Conservation (phyloP, 2,329 filamentous ascomycete species). For the Colletotrichum tamarilloi region DNA sequence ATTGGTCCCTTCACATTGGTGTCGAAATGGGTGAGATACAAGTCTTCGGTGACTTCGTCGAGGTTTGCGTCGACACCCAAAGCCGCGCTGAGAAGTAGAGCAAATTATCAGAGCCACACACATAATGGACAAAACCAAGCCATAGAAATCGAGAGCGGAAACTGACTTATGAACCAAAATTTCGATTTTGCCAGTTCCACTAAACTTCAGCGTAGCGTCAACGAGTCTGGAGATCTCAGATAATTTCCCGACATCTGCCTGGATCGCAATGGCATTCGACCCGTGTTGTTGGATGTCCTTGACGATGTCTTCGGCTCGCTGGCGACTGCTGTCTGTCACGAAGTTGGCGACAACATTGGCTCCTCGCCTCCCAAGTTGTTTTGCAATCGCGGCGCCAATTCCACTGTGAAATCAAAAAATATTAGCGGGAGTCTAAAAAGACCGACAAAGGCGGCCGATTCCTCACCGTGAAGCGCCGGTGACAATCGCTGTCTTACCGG, state of each 20-base stretch:
- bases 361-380: slow-evolving; percentile 72
- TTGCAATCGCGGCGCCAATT: slow-evolving; percentile 71
- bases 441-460: background rate
- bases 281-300: slow-evolving; percentile 35
- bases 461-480: slow-evolving; percentile 33
- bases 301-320: slow-evolving; percentile 36
- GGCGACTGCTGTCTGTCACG: slow-evolving; percentile 29
- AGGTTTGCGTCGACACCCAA: background rate
- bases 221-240: slow-evolving; percentile 37
- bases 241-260: slow-evolving; percentile 37
- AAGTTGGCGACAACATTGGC: slow-evolving; percentile 41
- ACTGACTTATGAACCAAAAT: slow-evolving; percentile 40
- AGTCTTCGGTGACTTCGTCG: background rate
- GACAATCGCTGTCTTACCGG: slow-evolving; percentile 36
- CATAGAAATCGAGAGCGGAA: background rate
- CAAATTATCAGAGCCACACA: background rate
- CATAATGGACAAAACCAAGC: too few relatives aligned
- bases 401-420: slow-evolving; percentile 23
- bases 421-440: background rate
- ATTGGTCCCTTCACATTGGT: slow-evolving; percentile 34
- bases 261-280: slow-evolving; percentile 27
- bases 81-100: background rate
- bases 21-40: slow-evolving; percentile 15
- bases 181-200: slow-evolving; percentile 40
- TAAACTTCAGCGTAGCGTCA: slow-evolving; percentile 36